Base-by-base conservation (phyloP, 257 asterid genomes). In the Solanum microdontum region DNA sequence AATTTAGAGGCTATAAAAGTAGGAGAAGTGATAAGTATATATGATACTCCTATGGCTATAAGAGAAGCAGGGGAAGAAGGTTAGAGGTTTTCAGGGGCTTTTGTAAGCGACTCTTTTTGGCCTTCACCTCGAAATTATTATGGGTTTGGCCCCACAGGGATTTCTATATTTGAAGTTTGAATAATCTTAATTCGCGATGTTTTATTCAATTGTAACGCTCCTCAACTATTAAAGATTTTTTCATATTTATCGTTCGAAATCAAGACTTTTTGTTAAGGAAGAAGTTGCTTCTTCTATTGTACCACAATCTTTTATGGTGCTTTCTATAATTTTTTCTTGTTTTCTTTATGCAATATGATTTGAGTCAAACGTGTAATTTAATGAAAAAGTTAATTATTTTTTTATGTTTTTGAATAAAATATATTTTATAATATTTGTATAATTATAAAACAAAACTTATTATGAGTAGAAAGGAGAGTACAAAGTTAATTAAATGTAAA, bases 31-130 rank as follows among this genome's bases (percentile, higher is more conserved):
- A 72, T 33, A 17, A 30, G 14, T 8, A 3, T 69, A 14, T 69
- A 26, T 11, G 17, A 66, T 10, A 2, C 33, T 24, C 28, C 11
- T 82, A 76, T 32, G 70, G 7, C 45, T 34, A 26, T 51, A 9
- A 48, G 82, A 66, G 75, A 76, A 30, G 86, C n/a, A 68, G 70
- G 72, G 39, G 32, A 7, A 39, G 58, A 70, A 64, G 74, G 79
- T 58, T 76, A 66, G 32, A 87, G 69, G 87, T 70, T 32, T n/a
- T 74, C 68, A 36, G 87, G 91, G 93, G 92, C 84, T 87, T 92
- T 90, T 91, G 90, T 90, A 94, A 89, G 94, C 92, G 85, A 14
- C 11, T 88, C 88, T 89, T 92, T 93, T 90, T 91, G 91, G 93
- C 93, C 88, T 92, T 94, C 93, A 90, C 89, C 90, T 90, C 91